A percentile compares a stretch with the other conserved stretches of the same genome.
Conservation (phyloP, 257 asterid species). For the Przewalskia tangutica region DNA sequence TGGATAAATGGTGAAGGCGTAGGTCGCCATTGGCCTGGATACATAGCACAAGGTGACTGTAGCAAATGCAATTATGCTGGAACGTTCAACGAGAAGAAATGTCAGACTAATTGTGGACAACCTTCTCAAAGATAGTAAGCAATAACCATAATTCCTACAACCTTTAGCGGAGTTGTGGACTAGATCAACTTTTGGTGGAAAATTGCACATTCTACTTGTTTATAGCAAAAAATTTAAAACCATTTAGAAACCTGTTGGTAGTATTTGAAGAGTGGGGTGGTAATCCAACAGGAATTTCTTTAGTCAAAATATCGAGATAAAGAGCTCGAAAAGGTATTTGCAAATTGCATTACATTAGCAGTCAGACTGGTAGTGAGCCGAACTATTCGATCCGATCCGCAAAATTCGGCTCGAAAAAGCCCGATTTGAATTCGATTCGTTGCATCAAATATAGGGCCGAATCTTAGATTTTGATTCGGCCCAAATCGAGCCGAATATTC, state of each 20-base stretch:
- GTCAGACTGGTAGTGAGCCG: too few species aligned
- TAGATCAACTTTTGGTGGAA: background rate
- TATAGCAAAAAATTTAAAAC: too few species aligned
- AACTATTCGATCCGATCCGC: too few species aligned
- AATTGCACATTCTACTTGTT: background rate
- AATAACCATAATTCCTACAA: background rate
- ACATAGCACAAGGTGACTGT: conserved; percentile 66
- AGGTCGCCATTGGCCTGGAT: conserved; percentile 92
- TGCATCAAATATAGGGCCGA: too few species aligned
- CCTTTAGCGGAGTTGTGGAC: background rate
- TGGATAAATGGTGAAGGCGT: conserved; percentile 88
- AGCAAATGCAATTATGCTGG: conserved; percentile 67
- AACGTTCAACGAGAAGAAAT: conserved; percentile 56
- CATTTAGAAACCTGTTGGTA: conserved; percentile 33
- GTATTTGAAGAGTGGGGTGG: conserved; percentile 90
- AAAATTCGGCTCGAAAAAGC: too few species aligned
- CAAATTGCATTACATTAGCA: background rate
- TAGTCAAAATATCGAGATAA: conserved; percentile 35
- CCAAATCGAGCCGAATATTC: too few species aligned
- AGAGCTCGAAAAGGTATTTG: background rate
- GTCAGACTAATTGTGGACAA: conserved; percentile 58
- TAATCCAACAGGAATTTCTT: conserved; percentile 44
- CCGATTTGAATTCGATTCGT: too few species aligned
- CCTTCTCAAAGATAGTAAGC: conserved; percentile 95
- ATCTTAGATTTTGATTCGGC: too few species aligned